These are phyloP conservation scores for Aspergillus versicolor DNA, from an alignment of 2,329 filamentous ascomycete genomes.

Conservation along the genomic window DNA sequence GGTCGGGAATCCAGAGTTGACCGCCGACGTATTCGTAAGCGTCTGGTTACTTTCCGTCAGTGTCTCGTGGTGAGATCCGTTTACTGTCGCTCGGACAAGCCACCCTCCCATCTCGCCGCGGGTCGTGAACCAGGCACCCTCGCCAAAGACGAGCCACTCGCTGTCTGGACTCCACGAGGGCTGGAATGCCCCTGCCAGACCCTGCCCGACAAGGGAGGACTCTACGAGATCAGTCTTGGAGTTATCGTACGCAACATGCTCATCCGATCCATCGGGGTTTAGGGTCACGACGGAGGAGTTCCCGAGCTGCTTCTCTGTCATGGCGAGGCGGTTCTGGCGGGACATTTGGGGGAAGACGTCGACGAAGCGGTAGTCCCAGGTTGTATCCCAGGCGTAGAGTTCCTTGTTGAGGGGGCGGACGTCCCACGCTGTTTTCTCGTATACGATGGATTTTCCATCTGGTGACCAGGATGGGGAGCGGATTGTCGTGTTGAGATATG, in stretches of 20 bases:
- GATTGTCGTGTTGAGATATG: conserved; percentile 11
- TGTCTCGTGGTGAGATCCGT: conserved; percentile 28
- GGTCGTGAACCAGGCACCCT: conserved; percentile 42
- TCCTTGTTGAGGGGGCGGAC: conserved; percentile 36
- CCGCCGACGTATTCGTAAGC: conserved; percentile 16
- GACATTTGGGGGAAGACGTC: conserved; percentile 43
- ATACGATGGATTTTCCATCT: conserved; percentile 28
- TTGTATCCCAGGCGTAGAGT: conserved; percentile 41
- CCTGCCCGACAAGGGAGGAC: conserved; percentile 22
- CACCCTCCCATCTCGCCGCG: conserved; percentile 27
- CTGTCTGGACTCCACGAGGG: conserved; percentile 42
- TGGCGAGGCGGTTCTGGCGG: conserved; percentile 27
- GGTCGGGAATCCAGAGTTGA: conserved; percentile 43
- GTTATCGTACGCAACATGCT: conserved; percentile 28
- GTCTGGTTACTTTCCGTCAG: conserved; percentile 33
- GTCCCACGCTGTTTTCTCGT: conserved; percentile 26
- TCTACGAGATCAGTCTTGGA: conserved; percentile 15
- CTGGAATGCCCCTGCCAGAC: conserved; percentile 41
- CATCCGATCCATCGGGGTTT: conserved; percentile 28
- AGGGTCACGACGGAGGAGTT: conserved; percentile 40
- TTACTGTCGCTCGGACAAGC: conserved; percentile 23
- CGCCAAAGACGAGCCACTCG: conserved; percentile 39
- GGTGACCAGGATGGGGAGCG: conserved; percentile 34
- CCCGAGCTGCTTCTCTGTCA: conserved; percentile 43
- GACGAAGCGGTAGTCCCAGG: conserved; percentile 46